Evolutionary conservation across 31 red algal genomes (phyloP).

Genomic region (Odonthalia washingtoniensis): DNA sequence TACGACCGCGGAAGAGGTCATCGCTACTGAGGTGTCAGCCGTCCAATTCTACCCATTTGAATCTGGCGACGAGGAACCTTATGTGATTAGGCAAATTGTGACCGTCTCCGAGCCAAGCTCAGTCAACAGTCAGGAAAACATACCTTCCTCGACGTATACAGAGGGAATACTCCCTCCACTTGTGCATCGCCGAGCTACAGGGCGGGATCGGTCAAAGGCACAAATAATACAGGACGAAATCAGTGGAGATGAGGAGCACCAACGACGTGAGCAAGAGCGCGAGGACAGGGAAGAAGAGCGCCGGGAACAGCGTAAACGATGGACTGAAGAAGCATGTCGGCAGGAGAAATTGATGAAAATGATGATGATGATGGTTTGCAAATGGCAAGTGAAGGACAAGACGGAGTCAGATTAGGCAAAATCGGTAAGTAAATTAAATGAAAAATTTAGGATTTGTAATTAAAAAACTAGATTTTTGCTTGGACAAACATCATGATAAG

Average conservation of each 20-base stretch:
- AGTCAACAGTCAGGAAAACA: neutral
- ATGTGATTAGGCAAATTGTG: neutral
- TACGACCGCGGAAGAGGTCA: neutral
- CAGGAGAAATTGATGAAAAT: conserved; percentile 16
- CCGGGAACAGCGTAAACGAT: neutral
- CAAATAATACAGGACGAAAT: neutral
- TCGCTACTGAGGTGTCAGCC: neutral
- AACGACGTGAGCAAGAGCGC: neutral
- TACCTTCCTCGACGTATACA: neutral
- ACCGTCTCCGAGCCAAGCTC: neutral
- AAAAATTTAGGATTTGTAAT: neutral
- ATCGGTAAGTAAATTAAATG: neutral
- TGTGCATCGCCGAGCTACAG: too few relatives aligned
- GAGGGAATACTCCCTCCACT: neutral
- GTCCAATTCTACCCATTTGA: neutral
- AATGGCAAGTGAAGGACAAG: neutral
- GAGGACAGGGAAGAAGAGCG: neutral
- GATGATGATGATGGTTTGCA: conserved; percentile 22
- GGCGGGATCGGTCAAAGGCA: too few relatives aligned
- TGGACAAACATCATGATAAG: neutral
- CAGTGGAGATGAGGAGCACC: neutral
- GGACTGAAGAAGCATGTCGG: neutral
- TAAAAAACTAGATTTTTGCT: too few relatives aligned
- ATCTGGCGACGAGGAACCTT: neutral
- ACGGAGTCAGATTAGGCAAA: neutral